Evolutionary conservation across 2,329 filamentous ascomycete species (phyloP), one percentile per base, ranked within the genome.

Genomic region (Nemania sp.): DNA sequence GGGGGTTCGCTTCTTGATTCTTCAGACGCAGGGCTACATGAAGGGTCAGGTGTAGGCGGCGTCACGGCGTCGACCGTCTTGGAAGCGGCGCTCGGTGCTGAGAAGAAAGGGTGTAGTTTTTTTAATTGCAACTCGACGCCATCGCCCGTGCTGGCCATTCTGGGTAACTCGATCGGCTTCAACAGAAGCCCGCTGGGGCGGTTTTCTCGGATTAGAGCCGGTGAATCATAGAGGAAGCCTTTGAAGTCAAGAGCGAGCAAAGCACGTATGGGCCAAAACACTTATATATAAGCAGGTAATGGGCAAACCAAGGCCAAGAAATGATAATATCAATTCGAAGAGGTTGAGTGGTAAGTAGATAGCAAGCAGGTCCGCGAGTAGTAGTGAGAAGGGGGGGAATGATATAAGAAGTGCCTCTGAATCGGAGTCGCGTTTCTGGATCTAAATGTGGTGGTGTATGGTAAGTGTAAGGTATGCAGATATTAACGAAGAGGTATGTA

Each of bases 51-150:
- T 6, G 72, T 73, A 7, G 71, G 65, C 34, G 69, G 72, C 2
- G 65, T 65, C 20, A 67, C 39, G 10, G 59, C 53, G 29, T 62
- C 52, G n/a, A 45, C 32, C 17, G 59, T 48, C 59, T 65, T 67
- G 37, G 61, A 40, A 53, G 43, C 20, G 39, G 59, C 50, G 60
- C 67, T 71, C 21, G 73, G 71, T 1, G 74, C 64, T 1, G 69
- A 68, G 68, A 86, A 86, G 73, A 86, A 85, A 17, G 84, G 83
- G 65, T 86, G 84, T 39, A 86, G 68, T 65, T 82, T 83, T 68
- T 78, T 80, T 21, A 70, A 67, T 40, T 59, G 62, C 13, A 72
- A 68, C 56, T 76, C 76, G 61, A 68, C 70, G 54, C 73, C 39
- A 20, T 54, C 64, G 57, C 70, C 74, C 69, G 76, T 74, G 56